Evolutionary conservation across 768 basidiomycete genomes (phyloP).

Genomic region (Pleurotus tuoliensis): DNA sequence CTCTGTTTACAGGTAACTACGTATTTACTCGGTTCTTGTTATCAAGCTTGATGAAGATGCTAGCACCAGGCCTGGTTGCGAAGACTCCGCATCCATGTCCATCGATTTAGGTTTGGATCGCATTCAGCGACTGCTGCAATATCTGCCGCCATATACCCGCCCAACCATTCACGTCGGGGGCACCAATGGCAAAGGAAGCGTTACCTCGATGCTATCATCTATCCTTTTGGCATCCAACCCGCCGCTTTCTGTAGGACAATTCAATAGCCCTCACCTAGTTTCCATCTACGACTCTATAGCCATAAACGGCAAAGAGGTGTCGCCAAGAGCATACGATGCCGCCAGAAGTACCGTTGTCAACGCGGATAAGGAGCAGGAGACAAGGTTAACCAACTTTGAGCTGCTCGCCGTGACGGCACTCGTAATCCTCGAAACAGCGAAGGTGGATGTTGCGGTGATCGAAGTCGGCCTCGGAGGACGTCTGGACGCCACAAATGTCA

Average conservation of each 20-base stretch:
- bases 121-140: slow-evolving; percentile 44
- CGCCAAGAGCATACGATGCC: slow-evolving; percentile 39
- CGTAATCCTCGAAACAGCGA: slow-evolving; percentile 59
- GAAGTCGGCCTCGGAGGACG: slow-evolving; percentile 96
- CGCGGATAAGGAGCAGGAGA: slow-evolving; percentile 37
- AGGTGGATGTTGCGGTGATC: slow-evolving; percentile 79
- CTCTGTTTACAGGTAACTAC: too few relatives aligned
- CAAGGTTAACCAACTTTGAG: slow-evolving; percentile 74
- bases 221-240: slow-evolving; percentile 57
- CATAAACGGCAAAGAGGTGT: slow-evolving; percentile 56
- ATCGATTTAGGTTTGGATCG: slow-evolving; percentile 69
- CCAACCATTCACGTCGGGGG: slow-evolving; percentile 92
- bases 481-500: slow-evolving; percentile 89
- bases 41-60: too few relatives aligned
- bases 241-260: slow-evolving; percentile 68
- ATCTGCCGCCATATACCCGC: slow-evolving; percentile 60
- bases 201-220: slow-evolving; percentile 77
- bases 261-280: slow-evolving; percentile 91
- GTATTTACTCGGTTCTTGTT: too few relatives aligned
- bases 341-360: slow-evolving; percentile 45
- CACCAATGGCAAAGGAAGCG: slow-evolving; percentile 97
- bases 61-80: too few relatives aligned
- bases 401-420: slow-evolving; percentile 81
- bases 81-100: slow-evolving; percentile 35
- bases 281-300: slow-evolving; percentile 72